Evolutionary conservation across 306 rosid species (phyloP), one percentile per base, ranked within the genome.

Genomic region (Quercus dentata): DNA sequence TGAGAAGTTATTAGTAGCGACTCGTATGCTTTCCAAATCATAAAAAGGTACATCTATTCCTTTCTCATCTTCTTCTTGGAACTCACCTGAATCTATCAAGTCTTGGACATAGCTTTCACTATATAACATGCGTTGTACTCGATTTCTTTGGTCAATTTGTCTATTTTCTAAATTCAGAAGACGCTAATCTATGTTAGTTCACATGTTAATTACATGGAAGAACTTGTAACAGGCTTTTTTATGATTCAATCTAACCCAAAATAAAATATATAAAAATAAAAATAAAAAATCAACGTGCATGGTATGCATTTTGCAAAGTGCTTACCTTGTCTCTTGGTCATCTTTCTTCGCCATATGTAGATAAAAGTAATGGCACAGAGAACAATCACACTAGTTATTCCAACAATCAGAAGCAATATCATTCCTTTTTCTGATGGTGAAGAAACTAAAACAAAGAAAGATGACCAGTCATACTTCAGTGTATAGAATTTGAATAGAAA

Each of bases 1-100:
- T 18, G 94, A 86, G 68, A 90, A 88, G 51, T 82, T 62, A 63
- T 88, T 74, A 30, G 90, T 91, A 5, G 92, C 94, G 0, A 5
- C 79, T 3, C 76, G 7, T 20, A 90, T 67, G 31, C 84, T 76
- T 21, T 33, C 78, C 33, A 87, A 68, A 76, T 73, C 23, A 44
- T 63, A 87, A 30, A 35, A 75, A 3, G 92, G 89, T 3, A 91
- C 85, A 6, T 79, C 87, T 10, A 87, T 56, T 35, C 82, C 83
- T 68, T 77, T 77, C 21, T 33, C 80, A 68, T 69, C 78, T 27
- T 75, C 74, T 78, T 83, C 84, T 80, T 74, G 77, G 31, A 88
- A 73, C 6, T 28, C 31, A 28, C 46, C 74, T 5, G 81, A 74
- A 38, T 54, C 85, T 15, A 84, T 82, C 35, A 86, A 49, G 62